Base-by-base conservation (phyloP, 352 stramenopile genomes). In the Pythium folliculosum region DNA sequence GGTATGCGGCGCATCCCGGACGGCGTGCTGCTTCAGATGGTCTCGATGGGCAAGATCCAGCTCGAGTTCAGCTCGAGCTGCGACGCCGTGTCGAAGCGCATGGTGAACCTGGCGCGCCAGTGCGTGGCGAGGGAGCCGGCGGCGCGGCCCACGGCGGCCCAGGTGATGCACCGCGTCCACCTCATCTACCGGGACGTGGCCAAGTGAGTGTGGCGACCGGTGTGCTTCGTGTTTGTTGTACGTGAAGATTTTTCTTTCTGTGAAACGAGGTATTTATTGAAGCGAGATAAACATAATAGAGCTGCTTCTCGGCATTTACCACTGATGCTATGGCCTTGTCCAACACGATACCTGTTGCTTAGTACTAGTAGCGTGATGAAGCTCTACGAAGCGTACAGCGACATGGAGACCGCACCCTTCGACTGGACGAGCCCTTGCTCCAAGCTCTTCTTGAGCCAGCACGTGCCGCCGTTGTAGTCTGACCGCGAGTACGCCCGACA, bases 181-280 rank as follows among this genome's bases (percentile, higher is more conserved):
- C 50, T 91, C 38, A 75, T 89, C 65, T 89, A 88, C 62, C 45
- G 56, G 19, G 19, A 81, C 23, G 55, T 74, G 21, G 86, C 85
- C 66, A 86, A 77, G 78, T 35, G 35, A 49, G 35, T n/a, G 43
- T 22, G 14, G 10, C 37, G 37, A 43, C 10, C 3, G 37, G 9
- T 43, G 37, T 43, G 9, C 14, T 43, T 5, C 27, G 5, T 32
- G 27, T 43, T 43, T 43, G 3, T 43, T 43, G 37, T 43, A 17
- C 14, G 37, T 43, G 27, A 32, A 5, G 27, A 32, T 32, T 32
- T 32, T 32, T 32, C 27, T 32, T 32, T 32, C 3, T 32, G 27
- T 32, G 27, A 32, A 32, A 32, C 27, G 5, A 32, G 27, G 27
- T 32, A 32, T 32, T 32, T 32, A 32, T 32, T 32, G 27, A 5